Evolutionary conservation across 306 rosid species (phyloP), one percentile per base, ranked within the genome.

Genomic region (Abrus precatorius): DNA sequence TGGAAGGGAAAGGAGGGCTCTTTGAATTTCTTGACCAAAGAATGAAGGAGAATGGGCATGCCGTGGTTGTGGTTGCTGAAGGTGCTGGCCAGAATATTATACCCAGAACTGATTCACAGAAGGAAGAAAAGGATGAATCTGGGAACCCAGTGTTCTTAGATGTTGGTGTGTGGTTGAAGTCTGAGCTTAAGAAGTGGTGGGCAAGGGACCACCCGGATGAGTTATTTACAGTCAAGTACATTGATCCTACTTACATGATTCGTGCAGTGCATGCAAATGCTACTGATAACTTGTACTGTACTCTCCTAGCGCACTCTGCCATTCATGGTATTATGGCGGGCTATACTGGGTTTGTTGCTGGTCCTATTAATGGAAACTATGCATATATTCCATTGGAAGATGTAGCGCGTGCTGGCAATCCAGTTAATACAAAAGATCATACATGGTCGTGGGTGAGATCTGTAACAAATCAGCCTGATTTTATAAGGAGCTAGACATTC

Each of bases 391-490:
- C 90, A n/a, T 41, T 94, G 78, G 88, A 88, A 65, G 97, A 92
- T 77, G 92, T 92, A 11, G 93, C 98, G 5, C 78, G 53, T 47
- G 87, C 95, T 45, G 90, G 84, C 72, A 91, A 88, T 79, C 86
- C 69, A 3, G 97, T 94, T 52, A 74, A 92, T 56, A 80, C 83
- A 1, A 85, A 41, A 56, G 97, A 91, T 74, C 97, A 90, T 79
- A 88, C 82, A 68, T 92, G 98, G 98, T 90, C 97, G n/a, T 94
- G 97, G 97, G 89, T 94, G 59, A 92, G 98, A 86, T 91, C 97
- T 52, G 89, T 92, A 77, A 86, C 93, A 62, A 94, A 72, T 78
- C 97, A 92, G 84, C 98, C 97, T 28, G 97, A 91, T 91, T 94
- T 94, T 85, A 66, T 47, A 9, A 79, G 43, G 81, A 82, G 53